A percentile compares a stretch with the other conserved stretches of the same genome.
These are phyloP conservation scores for Fusarium globosum DNA, from an alignment of 2,329 filamentous ascomycete genomes.

Conservation along the genomic window DNA sequence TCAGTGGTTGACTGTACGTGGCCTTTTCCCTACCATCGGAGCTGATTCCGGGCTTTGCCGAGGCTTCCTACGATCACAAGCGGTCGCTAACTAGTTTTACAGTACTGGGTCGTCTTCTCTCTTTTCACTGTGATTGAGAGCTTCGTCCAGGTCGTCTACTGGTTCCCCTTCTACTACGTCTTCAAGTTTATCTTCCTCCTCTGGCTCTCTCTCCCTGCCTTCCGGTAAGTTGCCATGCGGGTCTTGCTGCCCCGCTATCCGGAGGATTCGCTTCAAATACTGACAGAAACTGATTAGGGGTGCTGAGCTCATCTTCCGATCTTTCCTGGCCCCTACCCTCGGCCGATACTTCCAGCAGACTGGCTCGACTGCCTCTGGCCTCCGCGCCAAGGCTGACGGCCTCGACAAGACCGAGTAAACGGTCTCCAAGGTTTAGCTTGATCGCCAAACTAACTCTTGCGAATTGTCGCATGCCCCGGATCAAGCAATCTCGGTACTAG, in stretches of 20 bases:
- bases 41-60: conserved; percentile 5
- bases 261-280: conserved; percentile 13
- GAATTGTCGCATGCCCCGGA: conserved; percentile 36
- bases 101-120: conserved; percentile 91
- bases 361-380: conserved; percentile 83
- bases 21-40: conserved; percentile 10
- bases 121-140: conserved; percentile 87
- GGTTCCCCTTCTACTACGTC: conserved; percentile 99
- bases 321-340: conserved; percentile 91
- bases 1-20: conserved; percentile 78
- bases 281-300: conserved; percentile 68
- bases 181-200: conserved; percentile 99
- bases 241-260: conserved; percentile 13
- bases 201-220: conserved; percentile 96
- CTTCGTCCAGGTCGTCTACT: conserved; percentile 86
- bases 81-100: conserved; percentile 49
- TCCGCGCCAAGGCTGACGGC: conserved; percentile 88
- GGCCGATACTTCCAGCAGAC: conserved; percentile 85
- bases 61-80: not conserved
- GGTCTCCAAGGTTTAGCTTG: conserved; percentile 34
- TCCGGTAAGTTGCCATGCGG: conserved; percentile 72
- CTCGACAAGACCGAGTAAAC: conserved; percentile 75
- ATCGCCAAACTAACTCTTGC: conserved; percentile 43
- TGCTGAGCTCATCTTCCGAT: conserved; percentile 96
- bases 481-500: conserved; percentile 37